Conservation (phyloP, 192 early-diverging fungal genomes). For the Linnemannia exigua region DNA sequence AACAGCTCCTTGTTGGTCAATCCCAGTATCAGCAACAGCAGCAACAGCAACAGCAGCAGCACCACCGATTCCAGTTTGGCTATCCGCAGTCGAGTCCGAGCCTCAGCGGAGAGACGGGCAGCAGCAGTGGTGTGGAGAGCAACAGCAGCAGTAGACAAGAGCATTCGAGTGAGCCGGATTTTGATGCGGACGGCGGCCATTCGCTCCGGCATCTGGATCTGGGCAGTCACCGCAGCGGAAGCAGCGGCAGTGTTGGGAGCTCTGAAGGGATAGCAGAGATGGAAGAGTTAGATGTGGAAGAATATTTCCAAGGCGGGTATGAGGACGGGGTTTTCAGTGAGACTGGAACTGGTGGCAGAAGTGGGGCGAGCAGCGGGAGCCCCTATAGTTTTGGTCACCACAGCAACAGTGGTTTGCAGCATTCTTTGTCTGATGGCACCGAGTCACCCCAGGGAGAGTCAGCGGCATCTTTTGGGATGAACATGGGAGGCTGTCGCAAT, state of each 20-base stretch:
- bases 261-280: background rate
- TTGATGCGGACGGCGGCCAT: conserved; percentile 7
- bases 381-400: conserved; percentile 5
- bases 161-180: conserved; percentile 13
- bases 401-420: background rate
- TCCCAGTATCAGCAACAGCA: conserved; percentile 32
- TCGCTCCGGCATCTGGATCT: conserved; percentile 13
- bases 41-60: conserved; percentile 27
- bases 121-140: conserved; percentile 25
- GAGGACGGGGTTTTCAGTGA: background rate
- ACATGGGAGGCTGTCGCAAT: background rate
- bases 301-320: background rate
- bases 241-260: background rate
- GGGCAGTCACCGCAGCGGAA: background rate
- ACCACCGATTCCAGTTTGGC: conserved; percentile 28
- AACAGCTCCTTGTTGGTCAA: conserved; percentile 36
- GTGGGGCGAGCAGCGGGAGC: conserved; percentile 14
- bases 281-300: conserved; percentile 10
- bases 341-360: background rate
- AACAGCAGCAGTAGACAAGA: conserved; percentile 36
- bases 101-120: conserved; percentile 9
- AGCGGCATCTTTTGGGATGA: background rate
- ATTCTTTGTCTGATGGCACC: background rate
- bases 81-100: conserved; percentile 40
- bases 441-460: conserved; percentile 8